phyloP scores from a whole-genome alignment of 345 rosid genomes.

The Acer negundo region DNA sequence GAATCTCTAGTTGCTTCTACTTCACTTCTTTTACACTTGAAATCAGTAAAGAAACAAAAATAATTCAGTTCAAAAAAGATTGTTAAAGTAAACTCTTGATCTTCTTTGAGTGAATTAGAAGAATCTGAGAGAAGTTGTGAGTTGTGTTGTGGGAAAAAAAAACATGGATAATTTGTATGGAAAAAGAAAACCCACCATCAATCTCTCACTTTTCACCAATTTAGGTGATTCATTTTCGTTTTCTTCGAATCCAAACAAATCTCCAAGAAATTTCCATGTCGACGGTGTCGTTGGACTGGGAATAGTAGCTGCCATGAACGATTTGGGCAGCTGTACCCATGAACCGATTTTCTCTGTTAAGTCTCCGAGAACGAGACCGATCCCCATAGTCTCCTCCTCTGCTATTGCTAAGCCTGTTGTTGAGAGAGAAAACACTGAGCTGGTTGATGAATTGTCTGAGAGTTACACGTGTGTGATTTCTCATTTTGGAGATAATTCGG shows the following conservation, averaged over 20 bases:
- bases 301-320: conserved; percentile 38
- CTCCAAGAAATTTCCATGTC: conserved; percentile 23
- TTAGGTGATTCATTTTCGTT: conserved; percentile 21
- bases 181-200: conserved; percentile 24
- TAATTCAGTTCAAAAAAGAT: background rate
- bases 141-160: too few species aligned
- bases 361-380: conserved; percentile 29
- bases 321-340: background rate
- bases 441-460: conserved; percentile 27
- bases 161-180: conserved; percentile 14
- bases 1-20: too few species aligned
- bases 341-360: conserved; percentile 5
- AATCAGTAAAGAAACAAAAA: too few species aligned
- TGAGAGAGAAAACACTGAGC: background rate
- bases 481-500: conserved; percentile 19
- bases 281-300: conserved; percentile 34
- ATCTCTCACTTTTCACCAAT: conserved; percentile 22
- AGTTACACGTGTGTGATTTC: conserved; percentile 32
- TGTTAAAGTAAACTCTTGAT: background rate
- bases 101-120: too few species aligned
- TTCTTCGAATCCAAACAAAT: conserved; percentile 15
- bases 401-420: background rate
- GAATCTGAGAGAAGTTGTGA: too few species aligned
- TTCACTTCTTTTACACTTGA: too few species aligned
- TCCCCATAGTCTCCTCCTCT: conserved; percentile 14